phyloP scores from a whole-genome alignment of 2,329 filamentous ascomycete genomes.

The Ceratocystis cubensis region DNA sequence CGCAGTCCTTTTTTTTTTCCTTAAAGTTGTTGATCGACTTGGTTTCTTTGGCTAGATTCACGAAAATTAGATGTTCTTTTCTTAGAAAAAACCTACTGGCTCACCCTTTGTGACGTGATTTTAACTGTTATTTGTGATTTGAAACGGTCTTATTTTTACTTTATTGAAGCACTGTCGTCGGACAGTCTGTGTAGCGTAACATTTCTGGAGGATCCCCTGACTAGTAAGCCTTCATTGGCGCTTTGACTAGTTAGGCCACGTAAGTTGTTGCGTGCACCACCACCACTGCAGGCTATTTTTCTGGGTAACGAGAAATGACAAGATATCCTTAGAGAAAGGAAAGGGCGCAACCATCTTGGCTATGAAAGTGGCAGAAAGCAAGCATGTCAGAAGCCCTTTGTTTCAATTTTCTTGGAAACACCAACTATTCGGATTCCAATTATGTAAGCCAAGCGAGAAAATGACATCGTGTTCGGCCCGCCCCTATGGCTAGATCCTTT shows the following conservation, averaged over 20 bases:
- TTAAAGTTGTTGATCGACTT: constrained; percentile 5
- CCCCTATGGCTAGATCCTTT: too few species aligned
- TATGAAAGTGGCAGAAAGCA: too few species aligned
- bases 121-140: not conserved
- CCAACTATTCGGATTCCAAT: too few species aligned
- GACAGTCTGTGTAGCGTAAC: not conserved
- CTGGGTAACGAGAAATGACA: too few species aligned
- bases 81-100: not conserved
- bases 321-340: too few species aligned
- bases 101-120: not conserved
- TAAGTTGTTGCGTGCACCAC: not conserved
- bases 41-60: not conserved
- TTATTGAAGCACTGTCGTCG: not conserved
- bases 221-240: not conserved
- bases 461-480: too few species aligned
- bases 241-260: not conserved
- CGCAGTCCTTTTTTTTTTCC: constrained; percentile 1
- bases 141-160: not conserved
- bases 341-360: too few species aligned
- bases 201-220: not conserved
- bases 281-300: too few species aligned
- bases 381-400: too few species aligned
- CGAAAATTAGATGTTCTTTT: constrained; percentile 2
- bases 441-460: too few species aligned
- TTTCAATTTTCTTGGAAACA: too few species aligned